Conservation (phyloP, 192 early-diverging fungal species). For the Coemansia sp. region DNA sequence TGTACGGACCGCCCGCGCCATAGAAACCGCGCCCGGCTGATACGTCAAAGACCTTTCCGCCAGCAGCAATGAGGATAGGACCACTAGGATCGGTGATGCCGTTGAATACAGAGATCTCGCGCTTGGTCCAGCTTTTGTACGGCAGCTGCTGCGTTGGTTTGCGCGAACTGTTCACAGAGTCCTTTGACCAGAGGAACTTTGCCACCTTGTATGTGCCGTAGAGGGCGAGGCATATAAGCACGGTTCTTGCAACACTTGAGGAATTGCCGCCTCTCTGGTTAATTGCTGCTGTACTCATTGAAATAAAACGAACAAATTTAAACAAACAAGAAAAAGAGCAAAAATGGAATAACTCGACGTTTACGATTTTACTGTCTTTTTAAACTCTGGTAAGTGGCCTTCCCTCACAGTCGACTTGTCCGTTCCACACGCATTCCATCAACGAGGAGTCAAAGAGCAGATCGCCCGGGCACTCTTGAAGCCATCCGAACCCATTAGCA, state of each 20-base stretch:
- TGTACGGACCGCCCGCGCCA: constrained; percentile 85
- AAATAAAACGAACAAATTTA: constrained; percentile 1
- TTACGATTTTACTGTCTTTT: too few species aligned
- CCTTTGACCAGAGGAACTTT: constrained; percentile 32
- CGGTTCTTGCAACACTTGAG: constrained; percentile 2
- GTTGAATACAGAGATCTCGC: constrained; percentile 33
- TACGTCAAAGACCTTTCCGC: constrained; percentile 91
- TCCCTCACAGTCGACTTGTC: constrained; percentile 35
- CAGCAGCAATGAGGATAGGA: constrained; percentile 79
- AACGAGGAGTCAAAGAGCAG: constrained; percentile 35
- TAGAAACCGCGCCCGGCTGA: constrained; percentile 85
- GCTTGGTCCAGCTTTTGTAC: constrained; percentile 44
- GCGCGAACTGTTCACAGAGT: constrained; percentile 20
- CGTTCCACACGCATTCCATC: constrained; percentile 41
- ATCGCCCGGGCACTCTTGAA: constrained; percentile 40
- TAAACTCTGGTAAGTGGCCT: constrained; percentile 9
- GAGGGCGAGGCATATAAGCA: constrained; percentile 15
- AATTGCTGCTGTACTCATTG: neutral
- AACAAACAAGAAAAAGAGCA: neutral
- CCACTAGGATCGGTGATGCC: constrained; percentile 21
- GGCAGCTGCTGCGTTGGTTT: constrained; percentile 9
- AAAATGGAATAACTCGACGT: neutral
- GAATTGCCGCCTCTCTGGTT: neutral
- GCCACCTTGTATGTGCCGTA: constrained; percentile 25
- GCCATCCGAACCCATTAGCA: constrained; percentile 47